Percentiles rank a stretch among this genome's conserved stretches.
phyloP scores from a whole-genome alignment of 139 green algal genomes.

The Edaphochlamys debaryana region DNA sequence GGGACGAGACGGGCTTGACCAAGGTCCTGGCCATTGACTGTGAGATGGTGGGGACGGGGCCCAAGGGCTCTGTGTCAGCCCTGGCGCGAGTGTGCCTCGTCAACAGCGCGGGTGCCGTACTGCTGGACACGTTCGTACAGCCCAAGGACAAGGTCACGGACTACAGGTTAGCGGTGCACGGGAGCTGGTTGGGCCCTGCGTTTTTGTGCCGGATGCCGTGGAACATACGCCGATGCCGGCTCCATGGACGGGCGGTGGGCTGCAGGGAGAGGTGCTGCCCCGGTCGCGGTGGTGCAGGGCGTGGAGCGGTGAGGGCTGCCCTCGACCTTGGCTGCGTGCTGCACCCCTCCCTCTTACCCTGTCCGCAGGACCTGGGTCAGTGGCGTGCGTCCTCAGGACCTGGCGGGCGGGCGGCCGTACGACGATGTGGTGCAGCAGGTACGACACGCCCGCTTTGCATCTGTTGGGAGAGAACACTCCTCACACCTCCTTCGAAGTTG shows the following conservation, averaged over 20 bases:
- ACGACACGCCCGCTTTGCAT: too few species aligned
- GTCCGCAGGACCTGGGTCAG: slow-evolving; percentile 59
- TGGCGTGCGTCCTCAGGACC: slow-evolving; percentile 57
- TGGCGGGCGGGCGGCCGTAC: slow-evolving; percentile 11
- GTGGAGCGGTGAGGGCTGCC: too few species aligned
- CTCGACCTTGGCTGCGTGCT: too few species aligned
- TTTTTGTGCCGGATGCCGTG: background rate
- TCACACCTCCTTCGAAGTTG: too few species aligned
- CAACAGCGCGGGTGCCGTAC: slow-evolving; percentile 79
- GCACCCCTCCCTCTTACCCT: too few species aligned
- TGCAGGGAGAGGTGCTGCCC: too few species aligned
- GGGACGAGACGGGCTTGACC: slow-evolving; percentile 6
- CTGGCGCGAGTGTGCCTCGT: slow-evolving; percentile 86
- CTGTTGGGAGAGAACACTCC: too few species aligned
- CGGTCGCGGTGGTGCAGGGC: too few species aligned
- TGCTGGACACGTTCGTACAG: slow-evolving; percentile 82
- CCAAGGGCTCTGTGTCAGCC: slow-evolving; percentile 58
- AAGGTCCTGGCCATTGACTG: slow-evolving; percentile 91
- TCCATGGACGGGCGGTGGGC: background rate
- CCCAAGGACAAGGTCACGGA: slow-evolving; percentile 84
- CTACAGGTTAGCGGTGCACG: slow-evolving; percentile 68
- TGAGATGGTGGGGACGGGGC: slow-evolving; percentile 96
- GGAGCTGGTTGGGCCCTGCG: too few species aligned
- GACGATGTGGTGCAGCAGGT: slow-evolving; percentile 37
- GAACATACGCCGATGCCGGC: too few species aligned